These are phyloP conservation scores for Trypanosoma caninum DNA, from an alignment of 208 protist genomes.

Conservation along the genomic window DNA sequence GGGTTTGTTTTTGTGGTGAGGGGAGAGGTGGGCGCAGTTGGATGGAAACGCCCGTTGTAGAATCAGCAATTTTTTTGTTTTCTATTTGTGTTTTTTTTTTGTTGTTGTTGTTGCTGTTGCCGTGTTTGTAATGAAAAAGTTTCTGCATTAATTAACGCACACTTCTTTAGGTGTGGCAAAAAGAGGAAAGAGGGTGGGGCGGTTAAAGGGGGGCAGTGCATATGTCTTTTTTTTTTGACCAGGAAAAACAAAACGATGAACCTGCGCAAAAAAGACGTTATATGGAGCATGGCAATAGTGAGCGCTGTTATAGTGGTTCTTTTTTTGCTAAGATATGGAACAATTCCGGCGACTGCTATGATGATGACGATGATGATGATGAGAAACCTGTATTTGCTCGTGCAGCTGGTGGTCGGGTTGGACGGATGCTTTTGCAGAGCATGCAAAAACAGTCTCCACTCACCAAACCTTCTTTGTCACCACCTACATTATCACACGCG, in stretches of 20 bases:
- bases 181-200: not conserved
- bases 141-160: no score
- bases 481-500: not conserved
- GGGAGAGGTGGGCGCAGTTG: no score
- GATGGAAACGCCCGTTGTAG: no score
- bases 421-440: slow-evolving; percentile 38
- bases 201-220: not conserved
- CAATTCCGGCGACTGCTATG: slow-evolving; percentile 25
- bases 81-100: not conserved
- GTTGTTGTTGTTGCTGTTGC: not conserved
- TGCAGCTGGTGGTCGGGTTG: slow-evolving; percentile 26
- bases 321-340: no score
- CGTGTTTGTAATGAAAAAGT: not conserved
- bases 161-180: not conserved
- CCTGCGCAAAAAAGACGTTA: slow-evolving; percentile 5
- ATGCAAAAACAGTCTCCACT: slow-evolving; percentile 61
- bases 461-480: no score
- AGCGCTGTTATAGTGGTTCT: no score
- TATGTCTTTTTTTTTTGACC: slow-evolving; percentile 27
- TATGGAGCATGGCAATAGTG: slow-evolving; percentile 6
- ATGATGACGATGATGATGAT: slow-evolving; percentile 40
- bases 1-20: no score
- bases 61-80: not conserved
- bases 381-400: slow-evolving; percentile 10
- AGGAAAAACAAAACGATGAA: slow-evolving; percentile 3